Evolutionary conservation across 495 filamentous ascomycete genomes (phyloP), one percentile per base, ranked within the genome.

Genomic region (Parathielavia hyrcaniae): DNA sequence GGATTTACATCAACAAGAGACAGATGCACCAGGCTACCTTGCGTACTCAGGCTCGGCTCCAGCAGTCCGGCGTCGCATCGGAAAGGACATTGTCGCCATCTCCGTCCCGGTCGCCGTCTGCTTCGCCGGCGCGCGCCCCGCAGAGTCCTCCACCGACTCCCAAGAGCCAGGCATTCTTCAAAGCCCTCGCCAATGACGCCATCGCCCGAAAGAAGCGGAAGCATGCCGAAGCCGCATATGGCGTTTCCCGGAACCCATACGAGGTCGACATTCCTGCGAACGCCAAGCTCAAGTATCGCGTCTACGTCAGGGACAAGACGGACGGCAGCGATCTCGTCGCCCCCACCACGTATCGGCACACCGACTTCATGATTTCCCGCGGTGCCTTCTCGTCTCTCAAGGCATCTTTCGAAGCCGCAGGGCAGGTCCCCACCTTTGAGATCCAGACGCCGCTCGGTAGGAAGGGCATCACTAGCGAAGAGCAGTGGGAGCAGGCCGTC

Each of bases 181-280:
- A 46, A 32, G 53, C 53, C 7, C 38, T 65, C 10, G 63, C 57
- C 26, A 54, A 30, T 9, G 40, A 59, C 30, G 63, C 40, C 10
- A 35, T 41, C 10, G 38, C 45, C 12, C 38, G 20, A 51, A 61
- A 59, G 44, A 61, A 62, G 45, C 63, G 63, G 17, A 62, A 57
- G 17, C 52, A 19, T 1, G 34, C 19, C 41, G 50, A 57, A 1
- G 19, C 53, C 22, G 11, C 32, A 13, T 36, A 44, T 16, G 46
- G 46, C 47, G 1, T 44, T 6, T 5, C 17, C 35, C 43, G 51
- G 16, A n/a, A 26, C 35, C 11, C 45, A 9, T 54, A 46, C 51
- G 59, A 60, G 23, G 39, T 65, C 19, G 63, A 65, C 32, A 19
- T 65, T 20, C 63, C 63, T 10, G 55, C 44, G 35, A 52, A 62